phyloP scores from a whole-genome alignment of 495 filamentous ascomycete genomes.

The Astrothelium macrocarpum region DNA sequence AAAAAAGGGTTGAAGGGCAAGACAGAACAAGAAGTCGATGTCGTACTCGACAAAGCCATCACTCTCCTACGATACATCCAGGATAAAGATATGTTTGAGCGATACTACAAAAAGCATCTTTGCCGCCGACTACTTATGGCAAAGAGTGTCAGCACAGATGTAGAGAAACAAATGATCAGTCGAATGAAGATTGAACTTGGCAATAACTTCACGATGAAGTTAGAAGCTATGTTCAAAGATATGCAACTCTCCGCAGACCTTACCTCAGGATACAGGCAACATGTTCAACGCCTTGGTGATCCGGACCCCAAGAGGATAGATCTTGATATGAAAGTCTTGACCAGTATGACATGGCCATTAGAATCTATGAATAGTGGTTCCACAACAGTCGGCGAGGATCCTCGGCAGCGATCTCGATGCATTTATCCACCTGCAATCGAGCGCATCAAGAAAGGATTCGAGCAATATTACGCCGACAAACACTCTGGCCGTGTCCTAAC shows the following conservation, averaged over 20 bases:
- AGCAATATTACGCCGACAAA: slow-evolving; percentile 78
- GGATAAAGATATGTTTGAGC: slow-evolving; percentile 93
- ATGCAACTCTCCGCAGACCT: slow-evolving; percentile 86
- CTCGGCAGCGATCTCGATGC: slow-evolving; percentile 37
- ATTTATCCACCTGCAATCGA: slow-evolving; percentile 70
- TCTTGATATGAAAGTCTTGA: slow-evolving; percentile 73
- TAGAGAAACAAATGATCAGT: slow-evolving; percentile 89
- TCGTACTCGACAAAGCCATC: slow-evolving; percentile 81
- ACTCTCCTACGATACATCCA: slow-evolving; percentile 73
- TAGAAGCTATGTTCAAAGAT: slow-evolving; percentile 98
- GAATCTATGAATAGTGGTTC: slow-evolving; percentile 64
- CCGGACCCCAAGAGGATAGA: slow-evolving; percentile 61
- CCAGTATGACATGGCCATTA: slow-evolving; percentile 88
- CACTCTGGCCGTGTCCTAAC: slow-evolving; percentile 79
- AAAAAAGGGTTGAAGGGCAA: slow-evolving; percentile 90
- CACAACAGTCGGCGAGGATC: slow-evolving; percentile 42
- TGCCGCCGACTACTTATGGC: slow-evolving; percentile 75
- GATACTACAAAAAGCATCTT: slow-evolving; percentile 97
- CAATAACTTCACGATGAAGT: slow-evolving; percentile 81
- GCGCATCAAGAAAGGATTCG: slow-evolving; percentile 71
- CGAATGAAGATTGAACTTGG: slow-evolving; percentile 94
- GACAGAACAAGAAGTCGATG: slow-evolving; percentile 82
- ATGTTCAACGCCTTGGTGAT: slow-evolving; percentile 55
- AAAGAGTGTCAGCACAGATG: slow-evolving; percentile 77
- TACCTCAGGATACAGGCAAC: slow-evolving; percentile 59